Base-by-base conservation (phyloP, 1,284 basidiomycete genomes). In the Leccinum solheimii region DNA sequence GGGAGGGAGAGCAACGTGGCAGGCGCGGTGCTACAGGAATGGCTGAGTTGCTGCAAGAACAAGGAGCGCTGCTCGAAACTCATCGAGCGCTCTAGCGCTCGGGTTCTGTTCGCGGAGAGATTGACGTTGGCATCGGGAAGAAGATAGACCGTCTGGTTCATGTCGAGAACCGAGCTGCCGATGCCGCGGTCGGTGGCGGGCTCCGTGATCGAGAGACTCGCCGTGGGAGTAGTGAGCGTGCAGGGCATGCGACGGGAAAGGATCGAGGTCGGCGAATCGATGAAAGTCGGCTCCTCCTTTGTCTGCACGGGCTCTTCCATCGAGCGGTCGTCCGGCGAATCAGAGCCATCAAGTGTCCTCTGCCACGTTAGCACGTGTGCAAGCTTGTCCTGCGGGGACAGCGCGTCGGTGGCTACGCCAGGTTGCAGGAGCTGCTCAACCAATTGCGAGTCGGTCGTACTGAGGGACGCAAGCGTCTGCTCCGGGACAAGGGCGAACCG, bases 1-100 rank as follows among this genome's bases (percentile, higher is more conserved):
- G 79, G 77, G 26, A 86, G 67, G 34, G 78, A 72, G 63, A 83
- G 80, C 32, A 84, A 73, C 5, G 78, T 80, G 2, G 84, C 83
- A 5, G 77, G 77, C 9, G 75, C 62, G 6, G 62, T 66, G 36
- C 73, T 64, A 1, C 82, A 79, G 23, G 77, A 74, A 26, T 72
- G 66, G 26, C 71, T 70, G 54, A 87, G 77, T 45, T 75, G 77
- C 3, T 79, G 72, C 23, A 86, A 67, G 69, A 86, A 87, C 9
- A 69, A 54, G 51, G 78, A 76, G 19, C 85, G 80, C 65, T 85
- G 77, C 61, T 81, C 79, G 26, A 77, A 66, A 64, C 83, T 86
- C 81, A 85, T 81, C 5, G 82, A 78, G 27, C 82, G 80, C 14
- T 64, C 62, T 21, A 84, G 75, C 27, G 77, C 71, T 40, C 32